A percentile compares a stretch with the other conserved stretches of the same genome.
Evolutionary conservation across 768 basidiomycete genomes (phyloP).

Genomic region (Podaxis pistillaris): DNA sequence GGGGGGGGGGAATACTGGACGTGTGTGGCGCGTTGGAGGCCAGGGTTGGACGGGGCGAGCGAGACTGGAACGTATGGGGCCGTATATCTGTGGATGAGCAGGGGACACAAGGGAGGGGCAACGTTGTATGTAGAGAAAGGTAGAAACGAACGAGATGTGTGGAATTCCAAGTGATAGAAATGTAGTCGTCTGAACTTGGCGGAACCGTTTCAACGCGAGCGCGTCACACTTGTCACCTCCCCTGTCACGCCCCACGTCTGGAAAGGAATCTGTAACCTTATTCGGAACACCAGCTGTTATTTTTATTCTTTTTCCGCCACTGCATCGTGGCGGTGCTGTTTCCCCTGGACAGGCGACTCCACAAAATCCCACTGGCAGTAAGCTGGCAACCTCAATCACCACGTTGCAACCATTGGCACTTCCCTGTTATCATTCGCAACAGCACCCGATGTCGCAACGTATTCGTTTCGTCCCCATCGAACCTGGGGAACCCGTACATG

Average conservation of each 20-base stretch:
- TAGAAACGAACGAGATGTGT: background rate
- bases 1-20: background rate
- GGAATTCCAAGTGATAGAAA: conserved; percentile 6
- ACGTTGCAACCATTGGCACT: background rate
- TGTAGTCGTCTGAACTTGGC: conserved; percentile 1
- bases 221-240: conserved; percentile 6
- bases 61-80: background rate
- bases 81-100: background rate
- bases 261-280: background rate
- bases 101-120: conserved; percentile 1
- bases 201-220: conserved; percentile 9
- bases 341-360: conserved; percentile 9
- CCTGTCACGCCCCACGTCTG: background rate
- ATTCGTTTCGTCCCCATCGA: background rate
- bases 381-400: conserved; percentile 8
- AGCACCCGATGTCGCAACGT: background rate
- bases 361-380: background rate
- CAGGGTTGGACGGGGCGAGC: background rate
- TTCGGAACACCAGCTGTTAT: background rate
- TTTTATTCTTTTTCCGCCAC: background rate
- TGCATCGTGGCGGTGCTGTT: conserved; percentile 8
- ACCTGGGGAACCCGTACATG: too few species aligned
- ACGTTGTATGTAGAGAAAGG: background rate
- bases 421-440: background rate
- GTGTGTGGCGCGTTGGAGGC: background rate